Percentiles rank a stretch among this genome's conserved stretches.
These are phyloP conservation scores for Suillus americanus DNA, from an alignment of 768 basidiomycete genomes.

Conservation along the genomic window DNA sequence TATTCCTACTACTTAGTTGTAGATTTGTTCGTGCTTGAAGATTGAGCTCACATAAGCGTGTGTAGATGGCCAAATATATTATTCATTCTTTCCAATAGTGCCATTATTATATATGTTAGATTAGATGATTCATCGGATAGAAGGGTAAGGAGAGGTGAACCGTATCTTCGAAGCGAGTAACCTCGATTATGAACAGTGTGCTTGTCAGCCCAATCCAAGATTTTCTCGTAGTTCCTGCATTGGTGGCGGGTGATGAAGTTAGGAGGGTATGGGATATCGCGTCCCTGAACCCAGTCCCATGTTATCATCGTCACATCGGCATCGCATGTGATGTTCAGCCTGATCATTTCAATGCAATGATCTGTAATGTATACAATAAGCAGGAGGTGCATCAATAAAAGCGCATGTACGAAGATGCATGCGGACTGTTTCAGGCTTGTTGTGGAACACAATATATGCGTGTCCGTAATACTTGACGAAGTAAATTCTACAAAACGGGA, in stretches of 20 bases:
- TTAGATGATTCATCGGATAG: not conserved
- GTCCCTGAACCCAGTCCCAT: constrained; percentile 11
- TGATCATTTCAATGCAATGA: constrained; percentile 11
- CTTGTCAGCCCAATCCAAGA: not conserved
- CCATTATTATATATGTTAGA: no score
- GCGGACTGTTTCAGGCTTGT: not conserved
- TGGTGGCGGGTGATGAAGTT: not conserved
- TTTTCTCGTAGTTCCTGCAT: constrained; percentile 5
- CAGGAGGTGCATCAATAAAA: not conserved
- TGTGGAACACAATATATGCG: constrained; percentile 7
- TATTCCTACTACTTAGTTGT: no score
- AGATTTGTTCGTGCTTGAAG: no score
- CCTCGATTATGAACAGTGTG: not conserved
- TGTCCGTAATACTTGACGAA: constrained; percentile 10
- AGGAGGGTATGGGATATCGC: not conserved
- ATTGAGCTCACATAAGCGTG: no score
- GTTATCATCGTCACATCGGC: constrained; percentile 11
- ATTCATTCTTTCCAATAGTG: no score
- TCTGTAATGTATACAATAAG: not conserved
- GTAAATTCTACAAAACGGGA: constrained; percentile 6
- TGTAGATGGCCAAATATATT: no score
- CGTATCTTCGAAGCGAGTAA: not conserved
- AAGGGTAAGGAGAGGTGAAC: not conserved
- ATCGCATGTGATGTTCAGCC: constrained; percentile 13
- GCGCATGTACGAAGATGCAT: constrained; percentile 8